Percentiles rank a stretch among this genome's conserved stretches.
Evolutionary conservation across 225 moss, liverwort and hornwort species (phyloP).

Genomic region (Pleurozium schreberi): DNA sequence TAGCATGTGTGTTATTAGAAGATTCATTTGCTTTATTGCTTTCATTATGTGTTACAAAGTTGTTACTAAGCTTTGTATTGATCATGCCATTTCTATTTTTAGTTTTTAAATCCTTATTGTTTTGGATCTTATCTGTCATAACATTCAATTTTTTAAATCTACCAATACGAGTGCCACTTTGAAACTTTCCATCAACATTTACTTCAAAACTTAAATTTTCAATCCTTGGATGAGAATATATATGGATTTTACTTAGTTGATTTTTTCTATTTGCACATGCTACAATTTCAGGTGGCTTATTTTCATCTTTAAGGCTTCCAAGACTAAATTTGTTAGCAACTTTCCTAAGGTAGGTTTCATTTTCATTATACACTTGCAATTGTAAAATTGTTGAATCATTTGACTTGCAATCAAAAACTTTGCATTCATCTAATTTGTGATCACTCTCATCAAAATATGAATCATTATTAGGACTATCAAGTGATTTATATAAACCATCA

Average conservation of each 20-base stretch:
- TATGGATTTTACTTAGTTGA: not conserved
- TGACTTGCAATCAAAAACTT: not conserved
- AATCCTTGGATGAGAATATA: not conserved
- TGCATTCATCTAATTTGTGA: not conserved
- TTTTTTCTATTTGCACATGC: not conserved
- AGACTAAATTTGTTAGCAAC: not conserved
- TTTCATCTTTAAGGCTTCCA: not conserved
- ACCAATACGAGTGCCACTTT: not conserved
- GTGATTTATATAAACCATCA: not conserved
- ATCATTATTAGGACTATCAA: not conserved
- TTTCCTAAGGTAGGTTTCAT: not conserved
- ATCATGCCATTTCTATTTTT: no score
- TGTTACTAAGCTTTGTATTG: not conserved
- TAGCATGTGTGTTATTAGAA: not conserved
- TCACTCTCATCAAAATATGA: not conserved
- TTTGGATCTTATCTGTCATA: not conserved
- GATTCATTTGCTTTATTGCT: no score
- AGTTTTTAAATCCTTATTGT: not conserved
- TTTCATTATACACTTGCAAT: not conserved
- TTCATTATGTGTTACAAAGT: no score
- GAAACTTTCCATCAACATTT: not conserved
- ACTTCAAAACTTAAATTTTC: not conserved
- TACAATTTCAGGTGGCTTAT: not conserved
- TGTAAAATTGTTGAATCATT: not conserved
- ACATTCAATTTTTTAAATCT: not conserved